A percentile compares a stretch with the other conserved stretches of the same genome.
These are phyloP conservation scores for Tetragonia tetragonoides DNA, from an alignment of 148 eudicot species.

Conservation along the genomic window DNA sequence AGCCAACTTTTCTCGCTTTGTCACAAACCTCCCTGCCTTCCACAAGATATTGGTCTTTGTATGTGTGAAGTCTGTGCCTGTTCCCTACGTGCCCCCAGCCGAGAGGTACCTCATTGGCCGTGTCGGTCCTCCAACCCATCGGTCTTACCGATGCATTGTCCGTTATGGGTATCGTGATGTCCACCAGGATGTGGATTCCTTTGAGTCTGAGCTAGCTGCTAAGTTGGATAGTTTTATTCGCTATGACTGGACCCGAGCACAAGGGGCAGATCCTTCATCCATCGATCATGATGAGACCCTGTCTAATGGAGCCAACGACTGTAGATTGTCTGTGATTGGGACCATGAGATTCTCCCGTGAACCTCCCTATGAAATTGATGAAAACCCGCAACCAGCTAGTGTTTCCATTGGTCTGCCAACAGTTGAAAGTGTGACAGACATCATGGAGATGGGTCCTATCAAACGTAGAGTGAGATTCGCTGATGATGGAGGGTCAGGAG, in stretches of 20 bases:
- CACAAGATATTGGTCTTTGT: slow-evolving; percentile 77
- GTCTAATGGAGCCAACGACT: slow-evolving; percentile 40
- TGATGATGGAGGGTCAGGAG: slow-evolving; percentile 30
- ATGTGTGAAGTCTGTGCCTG: slow-evolving; percentile 86
- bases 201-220: slow-evolving; percentile 69
- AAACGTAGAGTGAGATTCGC: slow-evolving; percentile 55
- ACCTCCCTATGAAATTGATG: slow-evolving; percentile 54
- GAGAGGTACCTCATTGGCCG: slow-evolving; percentile 86
- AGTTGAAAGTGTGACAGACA: slow-evolving; percentile 46
- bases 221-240: slow-evolving; percentile 65
- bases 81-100: slow-evolving; percentile 65
- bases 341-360: slow-evolving; percentile 35
- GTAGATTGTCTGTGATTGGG: slow-evolving; percentile 58
- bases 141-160: slow-evolving; percentile 80
- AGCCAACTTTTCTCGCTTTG: slow-evolving; percentile 84
- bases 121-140: slow-evolving; percentile 72
- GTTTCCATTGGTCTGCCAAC: slow-evolving; percentile 64
- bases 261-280: slow-evolving; percentile 21
- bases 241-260: slow-evolving; percentile 54
- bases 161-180: slow-evolving; percentile 93
- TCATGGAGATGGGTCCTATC: slow-evolving; percentile 38
- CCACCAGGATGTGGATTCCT: slow-evolving; percentile 85
- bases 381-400: slow-evolving; percentile 52
- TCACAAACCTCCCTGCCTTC: slow-evolving; percentile 91
- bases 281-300: slow-evolving; percentile 29